Conservation (phyloP, 179 eudicot genomes). For the Vitellaria paradoxa region DNA sequence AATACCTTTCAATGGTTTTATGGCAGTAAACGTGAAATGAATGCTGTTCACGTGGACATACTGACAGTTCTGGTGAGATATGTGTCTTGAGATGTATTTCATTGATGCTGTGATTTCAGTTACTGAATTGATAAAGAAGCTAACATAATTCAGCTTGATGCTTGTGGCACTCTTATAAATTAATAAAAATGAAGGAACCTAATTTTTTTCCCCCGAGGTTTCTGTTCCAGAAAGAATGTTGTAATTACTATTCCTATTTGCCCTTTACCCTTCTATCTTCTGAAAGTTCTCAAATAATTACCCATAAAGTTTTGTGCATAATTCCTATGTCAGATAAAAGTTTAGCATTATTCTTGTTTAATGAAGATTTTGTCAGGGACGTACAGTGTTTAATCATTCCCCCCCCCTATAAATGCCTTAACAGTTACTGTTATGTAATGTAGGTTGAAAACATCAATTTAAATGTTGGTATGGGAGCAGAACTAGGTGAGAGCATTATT, state of each 20-base stretch:
- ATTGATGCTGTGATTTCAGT: background rate
- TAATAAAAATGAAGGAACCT: background rate
- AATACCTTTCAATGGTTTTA: conserved; percentile 76
- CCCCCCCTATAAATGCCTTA: conserved; percentile 1
- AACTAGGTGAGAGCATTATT: conserved; percentile 81
- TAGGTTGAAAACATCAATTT: conserved; percentile 95
- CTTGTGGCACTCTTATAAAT: background rate
- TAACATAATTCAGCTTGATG: background rate
- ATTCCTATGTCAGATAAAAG: background rate
- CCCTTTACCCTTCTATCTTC: background rate
- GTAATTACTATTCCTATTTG: background rate
- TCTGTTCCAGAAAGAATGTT: no score
- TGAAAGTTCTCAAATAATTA: background rate
- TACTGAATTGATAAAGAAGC: background rate
- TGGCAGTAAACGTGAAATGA: conserved; percentile 66
- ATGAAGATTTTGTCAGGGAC: background rate
- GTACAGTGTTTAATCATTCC: background rate
- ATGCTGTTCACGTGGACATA: conserved; percentile 77
- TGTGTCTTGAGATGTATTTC: conserved; percentile 9
- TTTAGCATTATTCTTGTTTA: background rate
- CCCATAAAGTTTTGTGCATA: background rate
- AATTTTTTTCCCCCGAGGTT: background rate
- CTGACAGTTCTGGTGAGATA: conserved; percentile 71
- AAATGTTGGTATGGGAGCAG: conserved; percentile 71
- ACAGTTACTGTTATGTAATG: conserved; percentile 17